Base-by-base conservation (phyloP, 2,329 filamentous ascomycete genomes). In the Malbranchea zuffiana region DNA sequence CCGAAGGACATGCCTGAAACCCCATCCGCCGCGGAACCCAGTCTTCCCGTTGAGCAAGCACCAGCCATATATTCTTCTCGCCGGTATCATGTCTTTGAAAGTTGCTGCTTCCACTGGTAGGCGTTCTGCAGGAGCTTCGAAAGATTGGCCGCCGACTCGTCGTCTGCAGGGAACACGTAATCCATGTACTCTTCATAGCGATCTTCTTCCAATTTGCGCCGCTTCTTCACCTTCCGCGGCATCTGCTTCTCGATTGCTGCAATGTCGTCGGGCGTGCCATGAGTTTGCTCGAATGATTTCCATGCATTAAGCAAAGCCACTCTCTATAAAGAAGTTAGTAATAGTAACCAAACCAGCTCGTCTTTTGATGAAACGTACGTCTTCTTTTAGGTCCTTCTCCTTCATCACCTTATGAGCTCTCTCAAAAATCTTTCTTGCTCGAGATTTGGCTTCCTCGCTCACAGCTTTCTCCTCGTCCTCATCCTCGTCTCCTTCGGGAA, bases 141-240 rank as follows among this genome's bases (percentile, higher is more conserved):
- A 59, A 95, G 66, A 51, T 83, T 87, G 48, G 81, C 81, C 39
- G 81, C 80, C 55, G 84, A 80, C 63, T 84, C 76, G 59, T 95
- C 87, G 65, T 96, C 90, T 3, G 84, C 86, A 1, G 90, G 90
- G 75, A 98, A 98, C 21, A 98, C 75, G 52, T 93, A 96, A 59
- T 96, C 90, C 63, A 90, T 75, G 60, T 94, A 96, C 65, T 98
- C 90, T 69, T 98, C 86, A 66, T 85, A 95, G 24, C 76, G 79
- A 57, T 90, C 87, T 61, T 95, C 88, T 56, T 93, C 87, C 58
- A 94, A 62, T 72, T 78, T 85, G 60, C 90, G 80, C 53, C 85
- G 73, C 71, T 90, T 88, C 78, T 94, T 96, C 54, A 84, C 82
- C 62, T 80, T 79, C 47, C 87, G 75, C 21, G 90, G 90, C 86